Conservation (phyloP, 2,329 filamentous ascomycete species). For the Nemania sp. region DNA sequence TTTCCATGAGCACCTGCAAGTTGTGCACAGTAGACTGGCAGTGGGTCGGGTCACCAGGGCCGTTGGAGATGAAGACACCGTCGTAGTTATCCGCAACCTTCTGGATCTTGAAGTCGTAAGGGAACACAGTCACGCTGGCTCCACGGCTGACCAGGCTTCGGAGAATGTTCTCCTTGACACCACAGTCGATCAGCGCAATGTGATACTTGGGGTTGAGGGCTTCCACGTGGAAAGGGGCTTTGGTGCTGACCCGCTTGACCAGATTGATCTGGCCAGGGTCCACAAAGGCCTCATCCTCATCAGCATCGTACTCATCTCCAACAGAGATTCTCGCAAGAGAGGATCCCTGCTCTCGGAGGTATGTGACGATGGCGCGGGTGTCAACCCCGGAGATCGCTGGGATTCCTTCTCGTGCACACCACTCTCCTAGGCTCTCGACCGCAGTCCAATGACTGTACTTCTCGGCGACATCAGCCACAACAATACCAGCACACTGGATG, state of each 20-base stretch:
- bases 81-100: conserved; percentile 98
- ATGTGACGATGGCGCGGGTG: conserved; percentile 95
- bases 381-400: conserved; percentile 97
- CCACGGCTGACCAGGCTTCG: conserved; percentile 92
- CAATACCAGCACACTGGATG: conserved; percentile 94
- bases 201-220: conserved; percentile 86
- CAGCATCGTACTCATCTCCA: conserved; percentile 97
- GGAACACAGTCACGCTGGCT: conserved; percentile 92
- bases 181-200: conserved; percentile 95
- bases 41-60: conserved; percentile 96
- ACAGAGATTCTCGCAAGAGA: conserved; percentile 94
- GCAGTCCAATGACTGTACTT: conserved; percentile 99
- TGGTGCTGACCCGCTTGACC: conserved; percentile 95
- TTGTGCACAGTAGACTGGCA: conserved; percentile 95
- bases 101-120: conserved; percentile 97
- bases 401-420: conserved; percentile 96
- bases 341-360: conserved; percentile 95
- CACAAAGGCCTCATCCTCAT: conserved; percentile 95
- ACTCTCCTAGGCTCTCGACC: conserved; percentile 90
- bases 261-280: conserved; percentile 98
- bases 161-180: conserved; percentile 99
- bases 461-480: conserved; percentile 93
- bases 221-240: conserved; percentile 95
- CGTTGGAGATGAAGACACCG: conserved; percentile 99
- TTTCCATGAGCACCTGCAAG: conserved; percentile 89